A percentile compares a stretch with the other conserved stretches of the same genome.
Conservation (phyloP, 805 yeast species). For the Zygotorulaspora sp. region DNA sequence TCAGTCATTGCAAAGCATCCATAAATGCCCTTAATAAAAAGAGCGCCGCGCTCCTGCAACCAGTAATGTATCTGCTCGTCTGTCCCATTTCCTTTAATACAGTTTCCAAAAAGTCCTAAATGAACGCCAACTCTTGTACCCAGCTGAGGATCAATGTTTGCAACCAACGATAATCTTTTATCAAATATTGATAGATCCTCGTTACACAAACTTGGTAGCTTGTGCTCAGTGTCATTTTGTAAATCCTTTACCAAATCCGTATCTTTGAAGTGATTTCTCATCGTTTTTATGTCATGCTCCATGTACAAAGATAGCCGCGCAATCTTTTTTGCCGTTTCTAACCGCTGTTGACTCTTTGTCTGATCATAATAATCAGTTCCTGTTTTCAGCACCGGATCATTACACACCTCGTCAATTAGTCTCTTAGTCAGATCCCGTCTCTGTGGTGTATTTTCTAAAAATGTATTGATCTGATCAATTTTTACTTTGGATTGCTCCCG, state of each 20-base stretch:
- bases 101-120: conserved; percentile 75
- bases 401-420: conserved; percentile 54
- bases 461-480: conserved; percentile 47
- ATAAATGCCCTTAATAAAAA: conserved; percentile 54
- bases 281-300: conserved; percentile 40
- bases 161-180: conserved; percentile 54
- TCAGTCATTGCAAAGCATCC: conserved; percentile 96
- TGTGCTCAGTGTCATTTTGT: conserved; percentile 18
- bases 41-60: conserved; percentile 67
- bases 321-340: conserved; percentile 55
- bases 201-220: conserved; percentile 19
- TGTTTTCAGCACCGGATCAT: conserved; percentile 61
- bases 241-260: conserved; percentile 26
- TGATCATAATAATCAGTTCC: conserved; percentile 54
- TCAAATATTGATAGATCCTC: conserved; percentile 41
- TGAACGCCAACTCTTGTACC: conserved; percentile 85
- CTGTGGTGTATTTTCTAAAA: conserved; percentile 48
- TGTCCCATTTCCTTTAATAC: conserved; percentile 85
- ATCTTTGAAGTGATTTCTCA: conserved; percentile 20
- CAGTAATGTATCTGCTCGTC: conserved; percentile 78
- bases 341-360: conserved; percentile 54
- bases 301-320: conserved; percentile 57
- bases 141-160: conserved; percentile 71
- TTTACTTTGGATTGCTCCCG: conserved; percentile 43
- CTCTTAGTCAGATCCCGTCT: conserved; percentile 45